Conservation (phyloP, 2,329 filamentous ascomycete species). For the Monilinia aucupariae region DNA sequence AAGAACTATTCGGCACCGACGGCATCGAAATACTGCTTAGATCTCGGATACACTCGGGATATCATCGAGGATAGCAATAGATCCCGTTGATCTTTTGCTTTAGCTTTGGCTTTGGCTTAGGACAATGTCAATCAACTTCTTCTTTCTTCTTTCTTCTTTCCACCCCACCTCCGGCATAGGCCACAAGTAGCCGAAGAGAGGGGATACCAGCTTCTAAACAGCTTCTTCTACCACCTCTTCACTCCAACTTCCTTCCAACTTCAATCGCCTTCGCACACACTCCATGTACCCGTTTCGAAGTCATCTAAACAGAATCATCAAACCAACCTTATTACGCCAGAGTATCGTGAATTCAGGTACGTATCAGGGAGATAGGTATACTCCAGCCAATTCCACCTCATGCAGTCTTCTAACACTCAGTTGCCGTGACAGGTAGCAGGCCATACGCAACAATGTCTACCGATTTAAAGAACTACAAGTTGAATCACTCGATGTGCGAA, state of each 20-base stretch:
- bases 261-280: not conserved
- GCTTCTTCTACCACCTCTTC: too few relatives aligned
- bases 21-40: not conserved
- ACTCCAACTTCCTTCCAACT: not conserved
- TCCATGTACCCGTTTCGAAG: constrained; percentile 27
- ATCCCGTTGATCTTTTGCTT: not conserved
- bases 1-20: not conserved
- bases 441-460: constrained; percentile 48
- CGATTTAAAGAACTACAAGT: constrained; percentile 70
- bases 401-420: constrained; percentile 19
- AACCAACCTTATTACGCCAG: constrained; percentile 20
- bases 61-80: too few relatives aligned
- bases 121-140: not conserved
- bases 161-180: not conserved
- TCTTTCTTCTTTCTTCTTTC: not conserved
- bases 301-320: constrained; percentile 23
- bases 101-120: constrained; percentile 1
- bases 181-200: not conserved
- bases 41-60: too few relatives aligned
- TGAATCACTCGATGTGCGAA: constrained; percentile 79
- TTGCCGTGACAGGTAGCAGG: constrained; percentile 28
- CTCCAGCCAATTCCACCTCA: constrained; percentile 4
- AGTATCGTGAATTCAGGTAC: constrained; percentile 27
- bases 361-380: not conserved
- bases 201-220: not conserved